phyloP scores from a whole-genome alignment of 192 early-diverging fungal species.

The Entomortierella parvispora region DNA sequence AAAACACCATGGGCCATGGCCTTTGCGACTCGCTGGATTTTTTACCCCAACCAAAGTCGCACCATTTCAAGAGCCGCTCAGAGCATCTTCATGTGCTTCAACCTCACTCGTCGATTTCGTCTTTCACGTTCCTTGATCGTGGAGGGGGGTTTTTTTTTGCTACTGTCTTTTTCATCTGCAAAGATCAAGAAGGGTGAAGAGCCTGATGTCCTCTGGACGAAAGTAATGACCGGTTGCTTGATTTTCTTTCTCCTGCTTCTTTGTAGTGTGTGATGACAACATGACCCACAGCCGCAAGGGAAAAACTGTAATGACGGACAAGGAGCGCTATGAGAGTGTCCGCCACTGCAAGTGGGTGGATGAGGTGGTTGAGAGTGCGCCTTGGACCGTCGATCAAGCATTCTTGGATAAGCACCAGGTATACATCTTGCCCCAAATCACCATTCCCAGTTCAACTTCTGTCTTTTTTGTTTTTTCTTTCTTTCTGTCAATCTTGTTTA shows the following conservation, averaged over 20 bases:
- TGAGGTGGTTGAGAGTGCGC: conserved; percentile 79
- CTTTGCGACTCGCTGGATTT: no score
- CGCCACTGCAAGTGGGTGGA: conserved; percentile 89
- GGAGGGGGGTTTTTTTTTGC: not conserved
- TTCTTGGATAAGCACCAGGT: conserved; percentile 76
- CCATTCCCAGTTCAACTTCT: not conserved
- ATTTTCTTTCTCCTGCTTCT: not conserved
- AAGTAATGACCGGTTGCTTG: not conserved
- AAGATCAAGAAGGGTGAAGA: not conserved
- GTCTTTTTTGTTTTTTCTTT: not conserved
- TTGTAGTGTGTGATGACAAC: conserved; percentile 72
- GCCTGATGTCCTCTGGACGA: not conserved
- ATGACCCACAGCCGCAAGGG: conserved; percentile 84
- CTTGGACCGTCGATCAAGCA: conserved; percentile 80
- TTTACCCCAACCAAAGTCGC: conserved; percentile 32
- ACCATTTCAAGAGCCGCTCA: not conserved
- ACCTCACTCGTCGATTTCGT: not conserved
- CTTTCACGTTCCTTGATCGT: not conserved
- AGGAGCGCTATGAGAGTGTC: conserved; percentile 81
- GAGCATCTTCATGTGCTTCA: conserved; percentile 38
- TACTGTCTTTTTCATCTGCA: not conserved
- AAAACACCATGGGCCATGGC: no score
- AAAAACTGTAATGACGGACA: conserved; percentile 82
- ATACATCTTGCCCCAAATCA: no score
- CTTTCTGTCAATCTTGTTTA: no score